Conservation (phyloP, 225 moss, liverwort and hornwort genomes). For the Straminergon stramineum region DNA sequence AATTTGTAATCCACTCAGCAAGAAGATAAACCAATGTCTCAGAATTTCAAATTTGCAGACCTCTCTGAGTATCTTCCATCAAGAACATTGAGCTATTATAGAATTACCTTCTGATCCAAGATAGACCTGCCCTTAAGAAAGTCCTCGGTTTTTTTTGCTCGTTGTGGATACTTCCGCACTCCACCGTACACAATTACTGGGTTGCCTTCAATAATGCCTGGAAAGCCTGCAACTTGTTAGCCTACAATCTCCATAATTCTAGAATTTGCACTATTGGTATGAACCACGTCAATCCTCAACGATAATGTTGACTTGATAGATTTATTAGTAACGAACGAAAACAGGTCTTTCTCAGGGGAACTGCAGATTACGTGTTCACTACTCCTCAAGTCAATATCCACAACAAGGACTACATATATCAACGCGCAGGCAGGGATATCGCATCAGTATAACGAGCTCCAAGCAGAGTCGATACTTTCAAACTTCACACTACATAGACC, state of each 20-base stretch:
- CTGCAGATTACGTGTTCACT: neutral
- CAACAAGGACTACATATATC: neutral
- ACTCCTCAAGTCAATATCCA: neutral
- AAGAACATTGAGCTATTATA: neutral
- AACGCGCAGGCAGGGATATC: neutral
- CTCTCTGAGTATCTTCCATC: neutral
- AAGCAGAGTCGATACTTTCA: neutral
- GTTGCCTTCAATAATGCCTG: constrained; percentile 33
- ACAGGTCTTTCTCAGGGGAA: neutral
- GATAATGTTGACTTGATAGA: neutral
- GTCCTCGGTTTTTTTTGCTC: constrained; percentile 59
- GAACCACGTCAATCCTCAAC: neutral
- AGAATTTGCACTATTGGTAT: neutral
- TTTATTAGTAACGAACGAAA: neutral
- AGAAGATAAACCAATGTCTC: neutral
- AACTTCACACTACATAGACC: neutral
- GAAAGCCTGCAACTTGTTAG: neutral
- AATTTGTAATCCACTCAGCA: neutral
- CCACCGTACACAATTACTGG: constrained; percentile 79
- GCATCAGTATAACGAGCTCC: neutral
- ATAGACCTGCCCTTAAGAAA: constrained; percentile 53
- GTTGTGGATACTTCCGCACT: constrained; percentile 58
- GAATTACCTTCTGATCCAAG: constrained; percentile 34
- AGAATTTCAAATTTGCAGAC: neutral
- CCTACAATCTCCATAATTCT: neutral